Conservation (phyloP, 352 stramenopile genomes). For the Globisporangium echinulatum region DNA sequence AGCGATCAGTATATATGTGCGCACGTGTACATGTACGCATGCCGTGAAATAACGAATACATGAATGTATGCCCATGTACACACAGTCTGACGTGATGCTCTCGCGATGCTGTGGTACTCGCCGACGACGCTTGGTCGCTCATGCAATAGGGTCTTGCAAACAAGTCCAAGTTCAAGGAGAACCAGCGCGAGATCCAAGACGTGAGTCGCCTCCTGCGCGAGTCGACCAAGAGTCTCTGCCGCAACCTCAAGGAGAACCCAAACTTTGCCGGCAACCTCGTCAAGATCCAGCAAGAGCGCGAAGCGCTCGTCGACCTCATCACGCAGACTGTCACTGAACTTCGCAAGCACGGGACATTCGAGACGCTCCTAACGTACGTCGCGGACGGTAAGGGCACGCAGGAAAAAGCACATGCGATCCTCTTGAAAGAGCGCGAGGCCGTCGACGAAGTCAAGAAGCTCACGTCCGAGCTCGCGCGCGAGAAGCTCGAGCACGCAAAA, state of each 20-base stretch:
- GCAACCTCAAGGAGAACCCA: constrained; percentile 91
- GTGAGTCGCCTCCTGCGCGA: constrained; percentile 85
- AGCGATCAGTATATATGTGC: background rate
- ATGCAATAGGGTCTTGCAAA: constrained; percentile 63
- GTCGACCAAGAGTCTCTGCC: constrained; percentile 89
- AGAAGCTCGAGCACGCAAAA: constrained; percentile 76
- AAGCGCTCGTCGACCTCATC: constrained; percentile 73
- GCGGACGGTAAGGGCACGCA: constrained; percentile 68
- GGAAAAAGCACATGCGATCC: constrained; percentile 72
- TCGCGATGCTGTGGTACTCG: too few species aligned
- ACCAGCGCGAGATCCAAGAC: constrained; percentile 90
- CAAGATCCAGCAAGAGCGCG: constrained; percentile 90
- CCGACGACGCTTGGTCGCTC: too few species aligned
- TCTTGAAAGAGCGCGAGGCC: constrained; percentile 82
- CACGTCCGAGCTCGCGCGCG: constrained; percentile 63
- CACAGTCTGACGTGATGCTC: too few species aligned
- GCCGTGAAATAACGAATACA: background rate
- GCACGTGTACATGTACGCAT: background rate
- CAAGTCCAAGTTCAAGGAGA: constrained; percentile 92
- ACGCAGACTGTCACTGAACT: constrained; percentile 57
- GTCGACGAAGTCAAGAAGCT: constrained; percentile 85
- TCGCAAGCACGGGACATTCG: constrained; percentile 68
- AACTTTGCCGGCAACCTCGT: constrained; percentile 90
- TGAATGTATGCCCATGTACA: too few species aligned
- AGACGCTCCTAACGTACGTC: constrained; percentile 70